These are phyloP conservation scores for Rhizopus arrhizus DNA, from an alignment of 371 early-diverging fungal genomes.

Conservation along the genomic window DNA sequence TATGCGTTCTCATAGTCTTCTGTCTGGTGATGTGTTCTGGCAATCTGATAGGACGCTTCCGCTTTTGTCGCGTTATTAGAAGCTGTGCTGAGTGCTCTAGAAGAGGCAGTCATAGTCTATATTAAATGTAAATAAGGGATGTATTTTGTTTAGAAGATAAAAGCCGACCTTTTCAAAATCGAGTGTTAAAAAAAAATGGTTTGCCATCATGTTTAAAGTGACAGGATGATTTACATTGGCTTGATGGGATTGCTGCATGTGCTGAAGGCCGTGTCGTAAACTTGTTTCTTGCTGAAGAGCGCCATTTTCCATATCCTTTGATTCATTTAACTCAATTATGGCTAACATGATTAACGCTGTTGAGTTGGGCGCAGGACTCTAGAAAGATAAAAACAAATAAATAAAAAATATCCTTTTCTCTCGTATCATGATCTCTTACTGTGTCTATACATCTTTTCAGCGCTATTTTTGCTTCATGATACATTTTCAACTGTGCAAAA, in stretches of 20 bases:
- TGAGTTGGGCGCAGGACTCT: constrained; percentile 46
- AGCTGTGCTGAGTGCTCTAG: constrained; percentile 49
- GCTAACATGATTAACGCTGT: constrained; percentile 74
- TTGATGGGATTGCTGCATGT: constrained; percentile 55
- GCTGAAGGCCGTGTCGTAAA: constrained; percentile 43
- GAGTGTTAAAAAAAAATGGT: constrained; percentile 55
- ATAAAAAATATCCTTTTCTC: too few species aligned
- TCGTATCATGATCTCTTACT: constrained; percentile 33
- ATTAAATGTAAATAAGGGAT: not conserved
- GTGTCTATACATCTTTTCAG: constrained; percentile 72
- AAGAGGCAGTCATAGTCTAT: constrained; percentile 48
- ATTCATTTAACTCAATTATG: constrained; percentile 77
- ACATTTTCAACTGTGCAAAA: constrained; percentile 75
- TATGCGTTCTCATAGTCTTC: constrained; percentile 72
- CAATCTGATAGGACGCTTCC: constrained; percentile 66
- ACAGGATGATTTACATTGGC: constrained; percentile 55
- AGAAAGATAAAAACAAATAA: not conserved
- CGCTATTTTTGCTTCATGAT: constrained; percentile 67
- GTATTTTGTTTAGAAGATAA: too few species aligned
- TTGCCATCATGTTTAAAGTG: constrained; percentile 58
- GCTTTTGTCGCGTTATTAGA: constrained; percentile 59
- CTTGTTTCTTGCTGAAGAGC: constrained; percentile 40
- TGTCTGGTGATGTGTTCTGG: constrained; percentile 59
- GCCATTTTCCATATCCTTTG: constrained; percentile 47
- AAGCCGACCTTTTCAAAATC: constrained; percentile 49